Percentiles rank a stretch among this genome's conserved stretches.
Evolutionary conservation across 768 basidiomycete species (phyloP).

Genomic region (Lactifluus volemus): DNA sequence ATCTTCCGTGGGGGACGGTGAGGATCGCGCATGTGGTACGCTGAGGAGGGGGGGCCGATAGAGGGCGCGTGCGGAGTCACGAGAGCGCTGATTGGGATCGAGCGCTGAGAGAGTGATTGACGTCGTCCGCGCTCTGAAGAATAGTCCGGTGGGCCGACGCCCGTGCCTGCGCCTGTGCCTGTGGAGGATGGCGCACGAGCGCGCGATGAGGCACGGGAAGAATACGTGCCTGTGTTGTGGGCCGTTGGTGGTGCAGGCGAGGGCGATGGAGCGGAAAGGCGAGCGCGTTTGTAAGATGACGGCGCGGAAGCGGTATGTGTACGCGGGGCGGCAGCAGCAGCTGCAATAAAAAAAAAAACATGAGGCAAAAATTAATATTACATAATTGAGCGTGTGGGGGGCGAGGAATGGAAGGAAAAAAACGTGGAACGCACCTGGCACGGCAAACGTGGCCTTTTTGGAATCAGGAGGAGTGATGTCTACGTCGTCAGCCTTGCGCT

Average conservation of each 20-base stretch:
- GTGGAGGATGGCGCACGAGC: conserved; percentile 20
- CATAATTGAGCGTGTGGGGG: conserved; percentile 10
- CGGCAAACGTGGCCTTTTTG: conserved; percentile 54
- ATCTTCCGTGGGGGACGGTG: conserved; percentile 51
- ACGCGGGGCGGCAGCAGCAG: conserved; percentile 20
- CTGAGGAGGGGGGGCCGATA: conserved; percentile 39
- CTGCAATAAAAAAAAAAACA: conserved; percentile 7
- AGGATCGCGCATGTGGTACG: conserved; percentile 77
- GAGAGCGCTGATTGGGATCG: conserved; percentile 73
- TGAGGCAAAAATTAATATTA: conserved; percentile 6
- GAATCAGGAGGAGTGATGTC: conserved; percentile 61
- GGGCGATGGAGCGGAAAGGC: conserved; percentile 38
- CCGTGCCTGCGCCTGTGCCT: neutral
- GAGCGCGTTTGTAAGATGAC: conserved; percentile 67
- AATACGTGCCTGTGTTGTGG: conserved; percentile 37
- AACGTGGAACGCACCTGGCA: conserved; percentile 38
- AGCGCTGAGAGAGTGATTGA: conserved; percentile 49
- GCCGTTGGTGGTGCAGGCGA: conserved; percentile 31
- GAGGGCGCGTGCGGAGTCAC: conserved; percentile 76
- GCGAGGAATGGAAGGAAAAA: neutral
- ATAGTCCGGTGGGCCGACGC: neutral
- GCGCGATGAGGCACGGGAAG: conserved; percentile 28
- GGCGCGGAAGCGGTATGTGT: conserved; percentile 44
- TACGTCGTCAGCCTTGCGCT: conserved; percentile 69
- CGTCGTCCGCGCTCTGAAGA: conserved; percentile 6